Evolutionary conservation across 805 yeast genomes (phyloP).

Genomic region (Candida insectalens): DNA sequence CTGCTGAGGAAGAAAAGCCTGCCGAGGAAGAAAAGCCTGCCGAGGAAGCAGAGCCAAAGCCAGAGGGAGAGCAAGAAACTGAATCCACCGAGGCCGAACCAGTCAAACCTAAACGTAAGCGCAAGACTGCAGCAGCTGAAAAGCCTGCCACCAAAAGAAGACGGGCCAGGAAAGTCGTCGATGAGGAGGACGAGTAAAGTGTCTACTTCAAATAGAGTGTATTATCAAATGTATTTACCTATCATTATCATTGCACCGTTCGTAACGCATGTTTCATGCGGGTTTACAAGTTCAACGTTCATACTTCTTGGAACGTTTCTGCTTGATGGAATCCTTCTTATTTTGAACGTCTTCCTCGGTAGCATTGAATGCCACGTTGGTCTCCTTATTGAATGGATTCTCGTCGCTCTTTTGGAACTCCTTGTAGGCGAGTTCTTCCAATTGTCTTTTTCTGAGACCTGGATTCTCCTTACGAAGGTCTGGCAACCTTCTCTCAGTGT

Average conservation of each 20-base stretch:
- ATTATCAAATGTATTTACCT: too few species aligned
- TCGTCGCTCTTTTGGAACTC: conserved; percentile 76
- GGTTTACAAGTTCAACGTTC: conserved; percentile 21
- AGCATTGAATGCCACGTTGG: conserved; percentile 57
- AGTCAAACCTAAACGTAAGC: conserved; percentile 9
- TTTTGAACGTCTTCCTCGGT: conserved; percentile 39
- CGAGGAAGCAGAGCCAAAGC: conserved; percentile 6
- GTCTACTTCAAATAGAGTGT: background rate
- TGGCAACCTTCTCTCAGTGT: conserved; percentile 62
- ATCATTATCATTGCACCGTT: too few species aligned
- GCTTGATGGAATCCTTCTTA: conserved; percentile 18
- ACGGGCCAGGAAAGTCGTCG: background rate
- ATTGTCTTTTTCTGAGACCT: conserved; percentile 70
- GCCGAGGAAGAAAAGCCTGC: conserved; percentile 10
- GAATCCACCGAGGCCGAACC: conserved; percentile 2
- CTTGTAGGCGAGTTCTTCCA: conserved; percentile 63
- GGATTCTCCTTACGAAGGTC: conserved; percentile 68
- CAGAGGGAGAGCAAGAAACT: conserved; percentile 3
- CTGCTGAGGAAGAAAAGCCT: conserved; percentile 8
- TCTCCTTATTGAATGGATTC: conserved; percentile 77
- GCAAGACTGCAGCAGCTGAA: background rate
- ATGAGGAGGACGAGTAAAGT: conserved; percentile 7
- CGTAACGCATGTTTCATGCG: too few species aligned
- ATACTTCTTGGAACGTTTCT: conserved; percentile 22
- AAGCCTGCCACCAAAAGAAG: background rate